Percentiles rank a stretch among this genome's conserved stretches.
Conservation (phyloP, 2,329 filamentous ascomycete genomes). For the Fusarium nodosum region DNA sequence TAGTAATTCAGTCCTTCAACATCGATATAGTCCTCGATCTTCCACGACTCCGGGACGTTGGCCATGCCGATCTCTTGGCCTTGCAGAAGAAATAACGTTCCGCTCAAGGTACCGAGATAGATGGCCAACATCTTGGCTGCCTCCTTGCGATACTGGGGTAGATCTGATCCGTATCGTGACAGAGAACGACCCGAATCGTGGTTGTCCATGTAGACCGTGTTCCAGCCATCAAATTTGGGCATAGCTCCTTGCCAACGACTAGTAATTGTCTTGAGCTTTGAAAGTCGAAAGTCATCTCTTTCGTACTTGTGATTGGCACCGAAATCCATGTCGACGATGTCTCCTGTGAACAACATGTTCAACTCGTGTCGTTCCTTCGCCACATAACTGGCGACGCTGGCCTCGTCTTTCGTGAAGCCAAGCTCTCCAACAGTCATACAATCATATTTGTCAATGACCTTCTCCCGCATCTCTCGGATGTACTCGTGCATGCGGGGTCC, state of each 20-base stretch:
- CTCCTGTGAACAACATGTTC: conserved; percentile 49
- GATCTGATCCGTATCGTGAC: conserved; percentile 61
- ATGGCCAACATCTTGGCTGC: conserved; percentile 64
- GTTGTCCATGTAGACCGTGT: conserved; percentile 67
- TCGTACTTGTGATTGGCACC: conserved; percentile 57
- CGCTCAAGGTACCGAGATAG: conserved; percentile 57
- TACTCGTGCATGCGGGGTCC: conserved; percentile 67
- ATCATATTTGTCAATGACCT: conserved; percentile 63
- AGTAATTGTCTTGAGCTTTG: conserved; percentile 55
- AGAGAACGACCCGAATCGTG: conserved; percentile 68
- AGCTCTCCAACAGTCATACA: conserved; percentile 64
- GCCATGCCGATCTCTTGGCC: conserved; percentile 67
- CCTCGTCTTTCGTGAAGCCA: conserved; percentile 54
- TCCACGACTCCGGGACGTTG: conserved; percentile 60
- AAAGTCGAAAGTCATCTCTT: conserved; percentile 57
- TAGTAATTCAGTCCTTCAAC: conserved; percentile 61
- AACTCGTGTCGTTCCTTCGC: conserved; percentile 57
- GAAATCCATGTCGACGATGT: conserved; percentile 48
- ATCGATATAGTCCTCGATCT: conserved; percentile 59
- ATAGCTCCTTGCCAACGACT: conserved; percentile 57
- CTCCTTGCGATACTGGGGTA: conserved; percentile 53
- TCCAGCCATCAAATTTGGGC: conserved; percentile 59
- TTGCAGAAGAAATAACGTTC: conserved; percentile 64
- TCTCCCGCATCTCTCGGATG: conserved; percentile 48
- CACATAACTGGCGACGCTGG: conserved; percentile 63